phyloP scores from a whole-genome alignment of 495 filamentous ascomycete species.

The Trichoderma asperelloides region DNA sequence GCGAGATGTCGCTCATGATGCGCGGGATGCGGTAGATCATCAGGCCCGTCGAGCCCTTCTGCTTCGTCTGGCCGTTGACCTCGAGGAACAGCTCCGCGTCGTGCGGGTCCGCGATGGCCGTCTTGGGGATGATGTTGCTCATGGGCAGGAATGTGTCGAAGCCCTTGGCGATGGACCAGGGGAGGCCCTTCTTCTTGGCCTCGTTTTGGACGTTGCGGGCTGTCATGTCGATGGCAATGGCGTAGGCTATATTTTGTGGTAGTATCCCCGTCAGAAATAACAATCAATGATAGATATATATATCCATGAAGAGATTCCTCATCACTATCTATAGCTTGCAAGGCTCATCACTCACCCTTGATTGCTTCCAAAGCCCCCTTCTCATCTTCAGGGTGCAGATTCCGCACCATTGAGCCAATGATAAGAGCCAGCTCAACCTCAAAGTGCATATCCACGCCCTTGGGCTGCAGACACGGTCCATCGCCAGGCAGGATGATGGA shows the following conservation, averaged over 20 bases:
- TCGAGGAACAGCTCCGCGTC: slow-evolving; percentile 73
- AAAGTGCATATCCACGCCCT: slow-evolving; percentile 79
- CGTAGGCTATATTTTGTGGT: slow-evolving; percentile 49
- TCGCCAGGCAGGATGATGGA: slow-evolving; percentile 67
- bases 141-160: slow-evolving; percentile 96
- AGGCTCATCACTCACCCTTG: slow-evolving; percentile 33
- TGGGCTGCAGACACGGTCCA: slow-evolving; percentile 77
- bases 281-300: no score
- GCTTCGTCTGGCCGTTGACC: slow-evolving; percentile 64
- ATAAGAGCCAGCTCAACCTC: slow-evolving; percentile 90
- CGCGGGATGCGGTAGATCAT: slow-evolving; percentile 91
- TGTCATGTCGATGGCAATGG: slow-evolving; percentile 88
- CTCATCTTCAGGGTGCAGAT: slow-evolving; percentile 59
- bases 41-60: slow-evolving; percentile 76
- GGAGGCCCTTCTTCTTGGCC: slow-evolving; percentile 93
- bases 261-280: background rate
- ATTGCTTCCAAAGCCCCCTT: slow-evolving; percentile 53
- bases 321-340: no score
- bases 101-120: slow-evolving; percentile 75
- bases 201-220: slow-evolving; percentile 88
- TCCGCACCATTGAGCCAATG: slow-evolving; percentile 66
- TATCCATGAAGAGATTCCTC: no score
- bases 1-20: slow-evolving; percentile 79
- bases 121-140: slow-evolving; percentile 65
- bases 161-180: slow-evolving; percentile 91